Evolutionary conservation across 768 basidiomycete species (phyloP).

Genomic region (Obba rivulosa): DNA sequence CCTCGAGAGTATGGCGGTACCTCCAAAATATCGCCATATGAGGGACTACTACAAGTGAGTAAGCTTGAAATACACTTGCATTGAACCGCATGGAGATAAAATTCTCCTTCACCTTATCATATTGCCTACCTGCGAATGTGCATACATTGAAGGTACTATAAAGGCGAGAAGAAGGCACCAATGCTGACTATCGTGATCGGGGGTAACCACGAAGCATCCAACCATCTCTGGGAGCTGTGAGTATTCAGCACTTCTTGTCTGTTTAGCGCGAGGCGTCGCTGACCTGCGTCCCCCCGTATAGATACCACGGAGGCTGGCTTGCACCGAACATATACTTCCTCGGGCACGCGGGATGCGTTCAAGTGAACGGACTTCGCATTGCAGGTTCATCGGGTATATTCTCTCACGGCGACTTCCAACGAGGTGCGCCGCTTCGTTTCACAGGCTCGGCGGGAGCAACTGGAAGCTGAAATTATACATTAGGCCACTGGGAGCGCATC

Average conservation of each 20-base stretch:
- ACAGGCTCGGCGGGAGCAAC: not conserved
- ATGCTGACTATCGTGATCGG: conserved; percentile 91
- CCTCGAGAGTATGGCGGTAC: conserved; percentile 87
- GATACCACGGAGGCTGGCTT: conserved; percentile 95
- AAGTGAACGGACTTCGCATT: conserved; percentile 83
- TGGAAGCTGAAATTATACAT: not conserved
- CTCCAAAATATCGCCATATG: conserved; percentile 78
- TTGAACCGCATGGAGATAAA: no score
- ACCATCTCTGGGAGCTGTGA: conserved; percentile 94
- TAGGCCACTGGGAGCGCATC: conserved; percentile 75
- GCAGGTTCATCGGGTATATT: conserved; percentile 92
- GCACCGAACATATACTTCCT: conserved; percentile 97
- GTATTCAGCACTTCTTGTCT: conserved; percentile 21
- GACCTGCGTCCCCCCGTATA: conserved; percentile 22
- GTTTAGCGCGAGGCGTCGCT: not conserved
- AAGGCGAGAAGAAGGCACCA: conserved; percentile 75
- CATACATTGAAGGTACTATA: conserved; percentile 65
- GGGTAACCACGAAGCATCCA: conserved; percentile 96
- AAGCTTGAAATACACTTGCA: no score
- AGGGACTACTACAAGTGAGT: conserved; percentile 79
- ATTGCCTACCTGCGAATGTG: not conserved
- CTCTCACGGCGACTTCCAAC: conserved; percentile 67
- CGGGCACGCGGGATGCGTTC: conserved; percentile 84
- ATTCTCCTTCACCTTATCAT: not conserved
- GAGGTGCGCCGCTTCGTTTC: conserved; percentile 36